A percentile compares a stretch with the other conserved stretches of the same genome.
Conservation (phyloP, 75 land plant species). For the Gnetum montanum region DNA sequence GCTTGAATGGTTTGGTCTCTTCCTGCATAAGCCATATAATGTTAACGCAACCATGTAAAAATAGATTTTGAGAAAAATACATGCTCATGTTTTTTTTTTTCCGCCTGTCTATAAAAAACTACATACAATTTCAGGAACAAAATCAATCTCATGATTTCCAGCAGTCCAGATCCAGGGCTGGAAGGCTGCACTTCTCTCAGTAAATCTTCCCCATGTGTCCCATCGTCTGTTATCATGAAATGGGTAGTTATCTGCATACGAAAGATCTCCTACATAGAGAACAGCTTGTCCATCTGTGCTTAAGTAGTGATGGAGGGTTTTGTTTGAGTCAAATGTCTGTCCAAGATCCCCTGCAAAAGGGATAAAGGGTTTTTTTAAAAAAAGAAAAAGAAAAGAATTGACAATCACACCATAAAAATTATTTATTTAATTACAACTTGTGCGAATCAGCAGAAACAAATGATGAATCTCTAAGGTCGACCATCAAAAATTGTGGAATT, state of each 20-base stretch:
- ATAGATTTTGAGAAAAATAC: too few relatives aligned
- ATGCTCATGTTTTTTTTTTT: too few relatives aligned
- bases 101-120: too few relatives aligned
- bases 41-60: too few relatives aligned
- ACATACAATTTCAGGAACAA: slow-evolving; percentile 58
- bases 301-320: slow-evolving; percentile 67
- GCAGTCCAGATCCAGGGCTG: slow-evolving; percentile 96
- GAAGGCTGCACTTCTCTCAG: slow-evolving; percentile 73
- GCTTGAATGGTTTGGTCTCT: slow-evolving; percentile 33
- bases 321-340: slow-evolving; percentile 73
- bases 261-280: slow-evolving; percentile 72
- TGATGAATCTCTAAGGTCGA: too few relatives aligned
- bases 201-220: slow-evolving; percentile 88
- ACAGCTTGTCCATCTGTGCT: slow-evolving; percentile 59
- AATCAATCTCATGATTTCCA: slow-evolving; percentile 90
- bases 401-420: too few relatives aligned
- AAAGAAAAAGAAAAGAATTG: too few relatives aligned
- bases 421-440: too few relatives aligned
- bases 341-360: slow-evolving; percentile 76
- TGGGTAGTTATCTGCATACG: slow-evolving; percentile 78
- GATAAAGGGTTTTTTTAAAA: too few relatives aligned
- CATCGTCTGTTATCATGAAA: slow-evolving; percentile 53
- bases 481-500: too few relatives aligned
- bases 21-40: slow-evolving; percentile 32
- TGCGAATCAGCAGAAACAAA: too few relatives aligned